A percentile compares a stretch with the other conserved stretches of the same genome.
phyloP scores from a whole-genome alignment of 176 grass and related monocot genomes.

The Juncus inflexus region DNA sequence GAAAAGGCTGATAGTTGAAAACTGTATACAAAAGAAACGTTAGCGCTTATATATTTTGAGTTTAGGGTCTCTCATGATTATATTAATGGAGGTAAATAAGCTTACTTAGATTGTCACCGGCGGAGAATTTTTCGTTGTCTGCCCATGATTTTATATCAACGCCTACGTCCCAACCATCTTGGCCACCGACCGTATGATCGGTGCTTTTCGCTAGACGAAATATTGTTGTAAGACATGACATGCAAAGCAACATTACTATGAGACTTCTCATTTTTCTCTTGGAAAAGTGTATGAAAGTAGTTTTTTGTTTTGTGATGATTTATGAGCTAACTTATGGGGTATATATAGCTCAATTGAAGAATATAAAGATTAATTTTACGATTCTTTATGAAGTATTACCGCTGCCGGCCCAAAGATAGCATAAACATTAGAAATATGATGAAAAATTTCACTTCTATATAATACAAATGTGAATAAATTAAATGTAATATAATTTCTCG shows the following conservation, averaged over 20 bases:
- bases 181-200: conserved; percentile 21
- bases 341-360: no score
- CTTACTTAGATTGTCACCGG: conserved; percentile 30
- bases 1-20: conserved; percentile 21
- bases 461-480: no score
- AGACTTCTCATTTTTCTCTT: conserved; percentile 1
- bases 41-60: not conserved
- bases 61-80: not conserved
- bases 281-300: not conserved
- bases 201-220: conserved; percentile 4
- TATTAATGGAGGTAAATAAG: not conserved
- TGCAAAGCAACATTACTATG: not conserved
- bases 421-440: no score
- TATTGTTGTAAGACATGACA: conserved; percentile 6
- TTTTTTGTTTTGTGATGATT: no score
- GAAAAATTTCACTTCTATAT: no score
- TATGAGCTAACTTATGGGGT: no score
- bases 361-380: no score
- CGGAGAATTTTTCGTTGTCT: not conserved
- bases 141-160: conserved; percentile 13
- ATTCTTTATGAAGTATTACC: no score
- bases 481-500: no score
- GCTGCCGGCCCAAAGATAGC: no score
- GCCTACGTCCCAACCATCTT: conserved; percentile 8
- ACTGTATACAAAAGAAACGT: not conserved